Evolutionary conservation across 1,284 basidiomycete species (phyloP), one percentile per base, ranked within the genome.

Genomic region (Coniophora puteana): DNA sequence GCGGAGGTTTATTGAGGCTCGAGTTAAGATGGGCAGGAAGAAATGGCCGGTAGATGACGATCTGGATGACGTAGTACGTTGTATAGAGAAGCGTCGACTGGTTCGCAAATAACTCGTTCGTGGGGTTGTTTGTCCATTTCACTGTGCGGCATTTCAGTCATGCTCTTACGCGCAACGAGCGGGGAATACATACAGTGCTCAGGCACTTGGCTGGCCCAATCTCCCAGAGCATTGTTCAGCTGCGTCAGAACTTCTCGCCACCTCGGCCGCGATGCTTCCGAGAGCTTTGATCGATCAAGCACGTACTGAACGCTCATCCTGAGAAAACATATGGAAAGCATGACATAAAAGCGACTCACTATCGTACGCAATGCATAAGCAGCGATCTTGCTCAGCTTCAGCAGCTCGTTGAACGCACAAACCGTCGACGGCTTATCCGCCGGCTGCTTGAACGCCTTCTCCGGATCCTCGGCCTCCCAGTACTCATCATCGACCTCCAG

Each of bases 401-500:
- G 71, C 54, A 77, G 71, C 27, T 75, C 72, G 45, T 78, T 80
- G 58, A 92, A 93, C 3, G 71, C 76, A 0, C 77, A 61, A 17
- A 89, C 64, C 17, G 61, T 62, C 20, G 80, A 76, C n/a, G 83
- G 80, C 43, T 75, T 70, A 5, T 67, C 76, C 7, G 62, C 52
- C 1, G 89, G 89, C 52, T 91, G 89, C 36, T 64, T 65, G 56
- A 84, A 86, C 17, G 67, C 65, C 32, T 59, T 45, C 16, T 68
- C 56, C 4, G 72, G 68, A 41, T 74, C 67, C 3, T 72, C 68
- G 38, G 66, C 57, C 51, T 80, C 76, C 89, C 87, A 92, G 53
- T 81, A 90, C 48, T 92, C 87, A 54, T 95, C 93, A 49, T 93
- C 86, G 5, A 93, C 82, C 54, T 89, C 87, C 7, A 88, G 65